A percentile compares a stretch with the other conserved stretches of the same genome.
Conservation (phyloP, 345 rosid species). For the Pugionium dolabratum region DNA sequence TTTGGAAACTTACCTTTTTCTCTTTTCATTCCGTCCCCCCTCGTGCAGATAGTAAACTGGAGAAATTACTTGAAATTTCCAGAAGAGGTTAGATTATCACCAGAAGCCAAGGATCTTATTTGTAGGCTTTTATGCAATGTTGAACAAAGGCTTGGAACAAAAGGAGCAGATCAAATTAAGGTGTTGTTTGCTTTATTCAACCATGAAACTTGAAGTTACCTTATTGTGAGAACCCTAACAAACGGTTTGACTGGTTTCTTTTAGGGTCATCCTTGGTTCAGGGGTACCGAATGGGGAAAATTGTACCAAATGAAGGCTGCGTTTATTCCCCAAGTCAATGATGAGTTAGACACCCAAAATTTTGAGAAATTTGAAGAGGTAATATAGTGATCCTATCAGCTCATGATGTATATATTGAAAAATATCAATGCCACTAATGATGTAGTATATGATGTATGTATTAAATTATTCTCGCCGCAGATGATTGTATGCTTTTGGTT, state of each 20-base stretch:
- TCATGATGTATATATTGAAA: slow-evolving; percentile 8
- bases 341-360: slow-evolving; percentile 97
- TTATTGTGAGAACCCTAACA: neutral
- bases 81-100: slow-evolving; percentile 90
- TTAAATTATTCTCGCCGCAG: slow-evolving; percentile 21
- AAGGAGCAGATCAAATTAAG: slow-evolving; percentile 93
- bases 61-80: slow-evolving; percentile 97
- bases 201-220: slow-evolving; percentile 31
- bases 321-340: slow-evolving; percentile 95
- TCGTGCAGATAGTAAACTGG: slow-evolving; percentile 90
- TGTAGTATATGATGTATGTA: slow-evolving; percentile 15
- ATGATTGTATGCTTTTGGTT: slow-evolving; percentile 17
- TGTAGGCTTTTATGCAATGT: slow-evolving; percentile 91
- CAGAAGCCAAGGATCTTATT: slow-evolving; percentile 87
- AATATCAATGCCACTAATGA: slow-evolving; percentile 1
- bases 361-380: slow-evolving; percentile 99
- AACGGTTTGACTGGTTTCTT: slow-evolving; percentile 38
- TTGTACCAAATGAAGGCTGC: slow-evolving; percentile 92
- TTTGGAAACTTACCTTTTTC: slow-evolving; percentile 8
- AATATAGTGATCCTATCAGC: slow-evolving; percentile 26
- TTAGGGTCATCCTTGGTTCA: slow-evolving; percentile 89
- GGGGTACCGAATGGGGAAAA: slow-evolving; percentile 79
- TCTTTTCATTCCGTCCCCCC: slow-evolving; percentile 1
- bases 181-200: slow-evolving; percentile 61
- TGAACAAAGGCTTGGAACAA: slow-evolving; percentile 86